Evolutionary conservation across 108 stramenopile genomes (phyloP).

Genomic region (Aurantiochytrium sp.): DNA sequence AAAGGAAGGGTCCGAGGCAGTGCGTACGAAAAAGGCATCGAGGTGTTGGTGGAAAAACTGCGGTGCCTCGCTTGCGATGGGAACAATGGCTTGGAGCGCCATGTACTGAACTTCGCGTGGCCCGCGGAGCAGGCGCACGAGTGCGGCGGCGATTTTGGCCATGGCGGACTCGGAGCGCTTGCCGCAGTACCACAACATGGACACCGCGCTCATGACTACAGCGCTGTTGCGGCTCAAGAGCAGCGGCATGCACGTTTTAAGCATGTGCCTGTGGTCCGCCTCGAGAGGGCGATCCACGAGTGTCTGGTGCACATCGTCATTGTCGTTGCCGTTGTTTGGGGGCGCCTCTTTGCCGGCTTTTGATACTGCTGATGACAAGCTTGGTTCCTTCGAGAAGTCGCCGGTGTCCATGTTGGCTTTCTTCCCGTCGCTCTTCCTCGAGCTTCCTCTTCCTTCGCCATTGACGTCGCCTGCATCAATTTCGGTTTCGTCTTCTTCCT

Average conservation of each 20-base stretch:
- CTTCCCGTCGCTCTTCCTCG: too few relatives aligned
- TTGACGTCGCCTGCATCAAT: not conserved
- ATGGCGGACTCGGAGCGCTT: not conserved
- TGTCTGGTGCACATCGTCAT: too few relatives aligned
- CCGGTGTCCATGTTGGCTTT: too few relatives aligned
- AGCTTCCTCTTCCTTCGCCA: not conserved
- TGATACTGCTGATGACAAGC: too few relatives aligned
- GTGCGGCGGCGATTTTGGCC: slow-evolving; percentile 73
- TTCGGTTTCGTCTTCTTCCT: not conserved
- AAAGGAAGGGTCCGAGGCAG: slow-evolving; percentile 79
- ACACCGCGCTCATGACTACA: slow-evolving; percentile 73
- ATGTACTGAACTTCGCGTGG: slow-evolving; percentile 92
- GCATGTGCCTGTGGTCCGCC: slow-evolving; percentile 77
- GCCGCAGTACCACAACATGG: not conserved
- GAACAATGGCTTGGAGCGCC: slow-evolving; percentile 77
- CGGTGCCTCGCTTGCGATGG: slow-evolving; percentile 77
- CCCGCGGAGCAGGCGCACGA: slow-evolving; percentile 87
- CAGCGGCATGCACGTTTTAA: slow-evolving; percentile 73
- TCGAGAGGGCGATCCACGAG: slow-evolving; percentile 64
- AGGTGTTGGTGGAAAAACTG: slow-evolving; percentile 89
- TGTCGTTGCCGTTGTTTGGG: too few relatives aligned
- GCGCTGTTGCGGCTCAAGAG: slow-evolving; percentile 85
- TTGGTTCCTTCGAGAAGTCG: too few relatives aligned
- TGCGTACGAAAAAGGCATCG: slow-evolving; percentile 80
- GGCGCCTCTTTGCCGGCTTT: too few relatives aligned